Evolutionary conservation across 2,329 filamentous ascomycete species (phyloP), one percentile per base, ranked within the genome.

Genomic region (Geosmithia flava): DNA sequence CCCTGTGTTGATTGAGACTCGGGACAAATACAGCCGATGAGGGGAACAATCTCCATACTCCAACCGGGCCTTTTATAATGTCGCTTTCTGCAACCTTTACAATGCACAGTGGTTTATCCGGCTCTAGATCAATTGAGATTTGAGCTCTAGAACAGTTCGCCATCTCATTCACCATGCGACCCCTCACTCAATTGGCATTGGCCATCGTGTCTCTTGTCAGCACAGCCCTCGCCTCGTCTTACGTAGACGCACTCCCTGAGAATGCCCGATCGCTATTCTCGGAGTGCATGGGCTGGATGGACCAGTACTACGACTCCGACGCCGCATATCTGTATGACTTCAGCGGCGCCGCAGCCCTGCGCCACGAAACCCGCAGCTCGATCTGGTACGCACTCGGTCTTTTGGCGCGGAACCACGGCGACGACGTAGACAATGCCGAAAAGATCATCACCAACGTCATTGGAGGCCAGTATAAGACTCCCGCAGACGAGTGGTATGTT

Each of bases 371-470:
- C 1, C 68, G 76, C 47, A 71, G 68, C 42, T 76, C 75, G 0
- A 68, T 68, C 0, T 81, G 78, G 77, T 81, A 81, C 57, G 75
- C 75, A 0, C 64, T 75, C 4, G 78, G 78, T 0, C 64, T 82
- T 3, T 59, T 81, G 20, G 74, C 75, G 15, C 66, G 78, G 2
- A 77, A 81, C 53, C 50, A 70, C 15, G 68, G 64, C 16, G 59
- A 63, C 20, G 76, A 80, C 56, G 65, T 66, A 3, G 54, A 59
- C 1, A 67, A 77, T 50, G 77, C 77, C 0, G 64, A 72, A 39
- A 70, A 67, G 47, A 77, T 80, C 46, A 68, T 81, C 46, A 63
- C 55, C 20, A 78, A 76, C 51, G 67, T 80, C 17, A 74, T 80
- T 45, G 57, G 49, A 3, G 70, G 61, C 7, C 76, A 81, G 54